These are phyloP conservation scores for Aphanomyces astaci DNA, from an alignment of 352 stramenopile genomes.

Conservation along the genomic window DNA sequence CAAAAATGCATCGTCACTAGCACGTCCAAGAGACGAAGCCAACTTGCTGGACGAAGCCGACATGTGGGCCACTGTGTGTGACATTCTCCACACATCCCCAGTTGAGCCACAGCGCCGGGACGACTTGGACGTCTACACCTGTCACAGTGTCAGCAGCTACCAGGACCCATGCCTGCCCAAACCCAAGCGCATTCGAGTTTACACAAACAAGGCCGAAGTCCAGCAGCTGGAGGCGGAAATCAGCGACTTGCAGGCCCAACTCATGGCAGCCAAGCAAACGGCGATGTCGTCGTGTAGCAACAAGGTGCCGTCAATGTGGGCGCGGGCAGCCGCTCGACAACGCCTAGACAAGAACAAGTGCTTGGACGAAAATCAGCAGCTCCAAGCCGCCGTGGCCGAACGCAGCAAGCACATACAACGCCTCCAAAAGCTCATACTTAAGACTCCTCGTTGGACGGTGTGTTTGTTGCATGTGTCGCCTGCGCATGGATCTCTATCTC, in stretches of 20 bases:
- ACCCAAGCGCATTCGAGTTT: background rate
- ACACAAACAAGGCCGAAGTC: conserved; percentile 12
- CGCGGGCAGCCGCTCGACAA: background rate
- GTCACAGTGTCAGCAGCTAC: background rate
- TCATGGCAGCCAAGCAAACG: background rate
- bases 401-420: background rate
- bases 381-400: background rate
- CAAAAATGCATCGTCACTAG: background rate
- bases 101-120: background rate
- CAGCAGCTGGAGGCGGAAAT: conserved; percentile 6
- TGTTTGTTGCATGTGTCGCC: too few species aligned
- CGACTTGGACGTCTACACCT: background rate
- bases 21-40: background rate
- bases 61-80: conserved; percentile 2
- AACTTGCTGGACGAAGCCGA: background rate
- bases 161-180: background rate
- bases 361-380: conserved; percentile 12
- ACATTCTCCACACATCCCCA: background rate
- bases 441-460: background rate
- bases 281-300: background rate
- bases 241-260: background rate
- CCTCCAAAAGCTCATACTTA: background rate
- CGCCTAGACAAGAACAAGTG: background rate
- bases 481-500: too few species aligned
- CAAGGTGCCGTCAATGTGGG: background rate